Evolutionary conservation across 352 stramenopile genomes (phyloP), one percentile per base, ranked within the genome.

Genomic region (Phytopythium montanum): DNA sequence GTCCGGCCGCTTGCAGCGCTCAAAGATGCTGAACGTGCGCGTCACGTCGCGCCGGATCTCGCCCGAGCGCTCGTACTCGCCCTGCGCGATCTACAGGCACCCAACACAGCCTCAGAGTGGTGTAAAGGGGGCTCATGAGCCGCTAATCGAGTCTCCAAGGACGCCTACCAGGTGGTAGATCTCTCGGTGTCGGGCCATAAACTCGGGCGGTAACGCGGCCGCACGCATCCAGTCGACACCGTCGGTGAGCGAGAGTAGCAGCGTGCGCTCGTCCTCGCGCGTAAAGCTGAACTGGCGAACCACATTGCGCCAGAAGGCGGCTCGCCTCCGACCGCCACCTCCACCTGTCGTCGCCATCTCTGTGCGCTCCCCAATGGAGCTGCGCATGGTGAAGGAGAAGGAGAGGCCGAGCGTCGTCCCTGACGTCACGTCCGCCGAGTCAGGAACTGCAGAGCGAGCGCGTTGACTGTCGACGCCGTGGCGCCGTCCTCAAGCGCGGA

Each of bases 1-100:
- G 3, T 82, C 64, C 4, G 58, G 51, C 7, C 58, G 48, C 5
- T 67, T 72, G 44, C 70, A 82, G 23, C 71, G 72, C 56, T 92
- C 84, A 53, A 95, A 95, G 60, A 95, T 91, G 51, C 85, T 91
- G 61, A 94, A 95, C 12, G 86, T 95, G 39, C 86, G 84, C 25
- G 84, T 89, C 18, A 95, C 85, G 61, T 95, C 86, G 23, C 86
- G 84, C 65, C 81, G 70, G 57, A 95, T 93, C 36, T 72, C 71
- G 0, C 73, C 75, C 8, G 85, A 93, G 31, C 81, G 79, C 59
- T 84, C 68, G 59, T 95, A 90, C 50, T 88, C 72, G 13, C 72
- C 69, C 12, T 66, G 74, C 4, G 75, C 79, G 29, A 91, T 89
- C 72, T 81, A 55, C 0, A 4, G 1, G 7, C 31, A 41, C n/a